Conservation (phyloP, 1,284 basidiomycete species). For the Irpex sp. region DNA sequence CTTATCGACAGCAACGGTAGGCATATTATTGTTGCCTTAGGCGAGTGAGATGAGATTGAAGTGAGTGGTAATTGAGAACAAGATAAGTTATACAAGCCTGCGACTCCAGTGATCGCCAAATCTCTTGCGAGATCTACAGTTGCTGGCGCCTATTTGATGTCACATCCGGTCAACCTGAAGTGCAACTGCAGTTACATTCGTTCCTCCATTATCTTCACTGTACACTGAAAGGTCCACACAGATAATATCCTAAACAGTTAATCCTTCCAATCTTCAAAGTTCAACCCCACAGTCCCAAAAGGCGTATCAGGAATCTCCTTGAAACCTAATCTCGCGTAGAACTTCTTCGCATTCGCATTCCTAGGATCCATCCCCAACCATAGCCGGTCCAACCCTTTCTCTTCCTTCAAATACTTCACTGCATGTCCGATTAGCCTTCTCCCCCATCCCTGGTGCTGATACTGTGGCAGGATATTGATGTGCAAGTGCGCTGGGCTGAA, state of each 20-base stretch:
- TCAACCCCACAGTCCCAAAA: conserved; percentile 54
- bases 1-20: conserved; percentile 96
- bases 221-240: too few relatives aligned
- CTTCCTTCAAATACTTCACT: conserved; percentile 54
- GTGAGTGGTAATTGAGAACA: neutral
- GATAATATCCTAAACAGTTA: neutral
- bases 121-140: conserved; percentile 6
- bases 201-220: neutral
- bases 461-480: conserved; percentile 68
- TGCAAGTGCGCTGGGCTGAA: conserved; percentile 76
- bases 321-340: conserved; percentile 69
- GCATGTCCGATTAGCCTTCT: conserved; percentile 60
- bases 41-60: neutral
- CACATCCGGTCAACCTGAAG: too few relatives aligned
- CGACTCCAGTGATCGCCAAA: conserved; percentile 4
- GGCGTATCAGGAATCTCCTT: conserved; percentile 55
- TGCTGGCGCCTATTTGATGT: neutral
- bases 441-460: conserved; percentile 74
- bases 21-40: conserved; percentile 63
- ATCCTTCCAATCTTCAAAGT: conserved; percentile 49
- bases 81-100: neutral
- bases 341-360: conserved; percentile 63
- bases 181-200: too few relatives aligned
- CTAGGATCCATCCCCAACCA: conserved; percentile 72
- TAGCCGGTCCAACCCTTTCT: conserved; percentile 53